Percentiles rank a stretch among this genome's conserved stretches.
Conservation (phyloP, 345 rosid genomes). For the Toxicodendron radicans region DNA sequence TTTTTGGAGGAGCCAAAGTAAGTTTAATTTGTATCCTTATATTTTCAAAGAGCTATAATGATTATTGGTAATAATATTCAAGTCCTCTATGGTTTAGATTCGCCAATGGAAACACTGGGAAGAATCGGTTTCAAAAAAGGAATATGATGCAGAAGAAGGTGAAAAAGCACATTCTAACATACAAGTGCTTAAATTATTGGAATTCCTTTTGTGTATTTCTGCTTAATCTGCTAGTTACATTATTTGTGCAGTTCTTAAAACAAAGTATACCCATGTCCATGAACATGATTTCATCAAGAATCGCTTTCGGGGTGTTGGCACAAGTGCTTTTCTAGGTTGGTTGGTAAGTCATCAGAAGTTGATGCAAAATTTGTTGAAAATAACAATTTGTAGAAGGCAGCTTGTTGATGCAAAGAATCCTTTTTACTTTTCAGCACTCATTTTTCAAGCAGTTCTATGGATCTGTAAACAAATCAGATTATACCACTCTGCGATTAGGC, state of each 20-base stretch:
- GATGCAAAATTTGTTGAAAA: background rate
- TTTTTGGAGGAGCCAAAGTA: slow-evolving; percentile 78
- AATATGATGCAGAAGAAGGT: slow-evolving; percentile 39
- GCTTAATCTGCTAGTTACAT: background rate
- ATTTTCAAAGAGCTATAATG: background rate
- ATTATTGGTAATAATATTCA: background rate
- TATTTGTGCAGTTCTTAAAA: slow-evolving; percentile 37
- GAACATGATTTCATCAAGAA: slow-evolving; percentile 73
- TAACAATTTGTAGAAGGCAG: no score
- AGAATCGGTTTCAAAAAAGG: slow-evolving; percentile 31
- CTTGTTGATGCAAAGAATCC: background rate
- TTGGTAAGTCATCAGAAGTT: slow-evolving; percentile 46
- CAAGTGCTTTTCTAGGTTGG: slow-evolving; percentile 59
- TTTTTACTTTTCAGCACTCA: slow-evolving; percentile 53
- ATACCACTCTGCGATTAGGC: slow-evolving; percentile 70
- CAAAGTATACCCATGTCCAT: slow-evolving; percentile 48
- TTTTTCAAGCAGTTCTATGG: slow-evolving; percentile 86
- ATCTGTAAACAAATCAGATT: slow-evolving; percentile 78
- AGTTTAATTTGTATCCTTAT: background rate
- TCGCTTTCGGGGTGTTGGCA: slow-evolving; percentile 72
- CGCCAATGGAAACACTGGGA: slow-evolving; percentile 72
- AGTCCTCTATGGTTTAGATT: slow-evolving; percentile 33
- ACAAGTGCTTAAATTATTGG: background rate
- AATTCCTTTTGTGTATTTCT: background rate
- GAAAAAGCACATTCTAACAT: background rate